Evolutionary conservation across 768 basidiomycete genomes (phyloP), one percentile per base, ranked within the genome.

Genomic region (Serendipita vermifera): DNA sequence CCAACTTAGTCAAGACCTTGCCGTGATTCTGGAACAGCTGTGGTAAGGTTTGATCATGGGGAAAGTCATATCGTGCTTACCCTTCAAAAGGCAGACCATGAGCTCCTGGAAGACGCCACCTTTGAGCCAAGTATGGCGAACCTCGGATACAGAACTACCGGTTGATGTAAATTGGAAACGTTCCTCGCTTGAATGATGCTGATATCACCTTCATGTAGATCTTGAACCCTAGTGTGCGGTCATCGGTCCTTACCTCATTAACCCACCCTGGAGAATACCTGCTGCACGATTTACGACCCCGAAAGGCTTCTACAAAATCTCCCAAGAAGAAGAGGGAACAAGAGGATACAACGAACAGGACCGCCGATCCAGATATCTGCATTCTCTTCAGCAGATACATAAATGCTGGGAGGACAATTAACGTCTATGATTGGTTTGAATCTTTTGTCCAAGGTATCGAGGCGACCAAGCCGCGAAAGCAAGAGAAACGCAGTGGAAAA

Each of bases 341-440:
- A 29, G 27, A 13, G n/a, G 29, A 29, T 7, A 26, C 15, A 31
- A 51, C 9, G 24, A 4, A n/a, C 9, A 22, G 15, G 46, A 7
- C 15, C 36, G 9, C 22, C 22, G 27, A 51, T 31, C 82, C 86
- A 0, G 88, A 91, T 61, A 82, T 79, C 1, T 82, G 78, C 62
- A 84, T 90, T 57, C 70, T 90, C 13, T 87, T 90, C 70, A 71
- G 71, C 43, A 75, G 86, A 20, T 91, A 88, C 68, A 72, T 82
- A 38, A 82, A 88, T 62, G 83, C 84, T 43, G 86, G 85, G 40
- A 82, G 76, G 69, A 77, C 85, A 78, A 79, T 91, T 67, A 91
- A 91, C 64, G 76, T 88, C 2, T 89, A 85, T 65, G 89, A 92
- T 66, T 90, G 87, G 89, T 89, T 81, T 63, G 81, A 86, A 61